Base-by-base conservation (phyloP, 805 yeast species). In the Starmerella stigmatis region DNA sequence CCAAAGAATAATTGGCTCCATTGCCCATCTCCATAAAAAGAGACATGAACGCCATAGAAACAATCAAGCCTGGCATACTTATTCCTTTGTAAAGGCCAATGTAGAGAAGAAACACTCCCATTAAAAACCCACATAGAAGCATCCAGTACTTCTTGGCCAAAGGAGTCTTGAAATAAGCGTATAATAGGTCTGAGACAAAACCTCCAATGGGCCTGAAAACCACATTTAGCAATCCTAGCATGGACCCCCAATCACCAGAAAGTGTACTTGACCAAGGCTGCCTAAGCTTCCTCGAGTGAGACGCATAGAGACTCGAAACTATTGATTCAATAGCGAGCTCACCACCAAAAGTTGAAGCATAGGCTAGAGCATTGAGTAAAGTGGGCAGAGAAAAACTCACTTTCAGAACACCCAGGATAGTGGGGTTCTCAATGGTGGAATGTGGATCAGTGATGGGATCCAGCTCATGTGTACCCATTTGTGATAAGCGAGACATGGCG, bases 21-120 rank as follows among this genome's bases (percentile, higher is more conserved):
- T 65, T 64, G 17, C 61, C 68, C 60, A 64, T 64, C 43, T 65
- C 69, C 65, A 65, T 62, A 33, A 61, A 64, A 11, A 60, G 41
- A 17, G 57, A 52, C 63, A 63, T 55, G 19, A 64, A 54, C 31
- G 58, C 57, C 43, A 64, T 48, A 0, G 65, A 52, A 1, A 52
- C 64, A 33, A 64, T 59, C 16, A 64, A 50, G 1, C 61, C 62
- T 9, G 58, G 58, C 36, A 62, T 54, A 20, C 58, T 41, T 15
- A 64, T 44, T 5, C 43, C 32, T 21, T 60, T 60, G 35, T 56
- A 51, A 4, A 63, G 50, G 2, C 69, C 69, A 34, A 64, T 64
- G 62, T 66, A 64, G 5, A 65, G 45, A 37, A 64, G 48, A 43
- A 65, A 65, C 4, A 64, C 48, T 2, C 68, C 68, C 47, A 62